phyloP scores from a whole-genome alignment of 352 stramenopile genomes.

The Globisporangium camurandrum region DNA sequence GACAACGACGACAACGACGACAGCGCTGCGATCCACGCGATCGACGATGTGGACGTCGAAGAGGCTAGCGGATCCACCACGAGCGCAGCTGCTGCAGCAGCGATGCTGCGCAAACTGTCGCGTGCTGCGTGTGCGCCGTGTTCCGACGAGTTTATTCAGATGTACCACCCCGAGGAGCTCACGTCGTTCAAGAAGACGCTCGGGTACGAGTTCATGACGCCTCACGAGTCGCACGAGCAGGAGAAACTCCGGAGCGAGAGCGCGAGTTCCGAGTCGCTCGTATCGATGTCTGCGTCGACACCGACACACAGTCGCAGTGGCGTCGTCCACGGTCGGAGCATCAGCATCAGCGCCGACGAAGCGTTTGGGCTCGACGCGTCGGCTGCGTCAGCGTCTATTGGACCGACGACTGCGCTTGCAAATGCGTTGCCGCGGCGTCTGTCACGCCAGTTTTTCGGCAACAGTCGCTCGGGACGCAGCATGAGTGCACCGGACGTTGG shows the following conservation, averaged over 20 bases:
- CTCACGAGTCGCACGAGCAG: constrained; percentile 56
- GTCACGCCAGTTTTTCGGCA: constrained; percentile 2
- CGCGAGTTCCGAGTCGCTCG: constrained; percentile 33
- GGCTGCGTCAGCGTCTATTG: not conserved
- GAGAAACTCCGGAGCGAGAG: constrained; percentile 42
- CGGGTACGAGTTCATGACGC: constrained; percentile 83
- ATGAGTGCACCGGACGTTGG: constrained; percentile 73
- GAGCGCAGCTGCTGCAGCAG: not conserved
- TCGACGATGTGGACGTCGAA: constrained; percentile 5
- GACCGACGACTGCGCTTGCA: no score
- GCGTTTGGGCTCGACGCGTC: constrained; percentile 27
- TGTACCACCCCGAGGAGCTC: constrained; percentile 79
- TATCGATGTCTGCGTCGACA: constrained; percentile 31
- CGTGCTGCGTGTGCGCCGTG: constrained; percentile 16
- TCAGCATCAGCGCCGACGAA: constrained; percentile 33
- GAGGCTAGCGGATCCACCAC: not conserved
- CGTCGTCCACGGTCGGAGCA: constrained; percentile 6
- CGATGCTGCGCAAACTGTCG: constrained; percentile 5
- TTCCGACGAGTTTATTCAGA: constrained; percentile 76
- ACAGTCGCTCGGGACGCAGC: constrained; percentile 34
- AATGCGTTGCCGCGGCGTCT: constrained; percentile 6
- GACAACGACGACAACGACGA: not conserved
- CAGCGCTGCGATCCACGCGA: constrained; percentile 4
- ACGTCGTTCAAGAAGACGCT: constrained; percentile 84
- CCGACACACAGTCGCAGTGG: constrained; percentile 20